Conservation (phyloP, 192 early-diverging fungal genomes). For the Linnemannia hyalina region DNA sequence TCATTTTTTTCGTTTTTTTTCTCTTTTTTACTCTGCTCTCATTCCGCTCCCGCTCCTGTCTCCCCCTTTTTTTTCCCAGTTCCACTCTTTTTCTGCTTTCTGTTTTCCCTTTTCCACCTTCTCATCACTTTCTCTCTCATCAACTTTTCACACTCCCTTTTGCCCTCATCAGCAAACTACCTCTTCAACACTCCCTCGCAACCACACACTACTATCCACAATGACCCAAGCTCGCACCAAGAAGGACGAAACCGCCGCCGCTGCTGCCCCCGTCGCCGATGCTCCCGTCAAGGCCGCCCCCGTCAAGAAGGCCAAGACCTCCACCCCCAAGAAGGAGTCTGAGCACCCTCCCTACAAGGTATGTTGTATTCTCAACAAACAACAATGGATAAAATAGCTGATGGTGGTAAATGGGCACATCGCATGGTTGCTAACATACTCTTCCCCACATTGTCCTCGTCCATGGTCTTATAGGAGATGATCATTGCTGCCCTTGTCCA, state of each 20-base stretch:
- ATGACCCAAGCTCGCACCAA: constrained; percentile 54
- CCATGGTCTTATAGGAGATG: constrained; percentile 50
- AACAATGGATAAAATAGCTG: neutral
- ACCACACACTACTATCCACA: constrained; percentile 19
- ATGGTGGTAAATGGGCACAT: neutral
- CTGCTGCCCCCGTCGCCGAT: constrained; percentile 42
- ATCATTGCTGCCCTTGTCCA: constrained; percentile 65
- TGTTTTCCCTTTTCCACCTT: constrained; percentile 17
- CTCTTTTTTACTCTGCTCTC: neutral
- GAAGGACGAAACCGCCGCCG: constrained; percentile 51
- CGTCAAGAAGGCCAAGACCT: constrained; percentile 54
- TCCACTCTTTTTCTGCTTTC: neutral
- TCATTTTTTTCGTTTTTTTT: neutral
- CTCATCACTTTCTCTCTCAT: constrained; percentile 4
- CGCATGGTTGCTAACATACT: neutral
- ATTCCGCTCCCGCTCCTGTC: neutral
- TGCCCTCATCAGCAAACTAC: constrained; percentile 7
- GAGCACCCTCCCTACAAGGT: constrained; percentile 61
- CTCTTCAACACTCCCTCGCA: neutral
- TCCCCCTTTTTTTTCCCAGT: constrained; percentile 5
- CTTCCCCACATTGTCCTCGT: neutral
- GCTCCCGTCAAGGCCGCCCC: constrained; percentile 40
- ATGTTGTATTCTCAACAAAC: neutral
- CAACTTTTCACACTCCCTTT: neutral
- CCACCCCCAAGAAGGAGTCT: constrained; percentile 57